Base-by-base conservation (phyloP, 2,329 filamentous ascomycete species). In the Emericellopsis atlantica region DNA sequence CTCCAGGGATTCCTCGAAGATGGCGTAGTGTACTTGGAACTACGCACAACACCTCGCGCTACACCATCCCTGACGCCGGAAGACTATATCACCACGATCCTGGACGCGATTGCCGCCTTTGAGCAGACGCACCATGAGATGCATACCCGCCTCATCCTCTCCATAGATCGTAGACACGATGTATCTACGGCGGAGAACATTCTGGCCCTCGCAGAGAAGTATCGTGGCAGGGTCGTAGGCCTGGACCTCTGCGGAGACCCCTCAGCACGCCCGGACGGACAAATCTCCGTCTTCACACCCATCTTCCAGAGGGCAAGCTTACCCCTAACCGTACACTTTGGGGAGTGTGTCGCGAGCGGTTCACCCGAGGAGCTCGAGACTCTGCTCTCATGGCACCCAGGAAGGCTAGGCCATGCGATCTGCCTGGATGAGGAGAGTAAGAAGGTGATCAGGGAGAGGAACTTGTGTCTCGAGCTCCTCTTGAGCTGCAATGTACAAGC, bases 171-270 rank as follows among this genome's bases (percentile, higher is more conserved):
- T 15, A 71, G 79, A 16, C 67, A 76, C 48, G 76, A 71, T 8
- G 49, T 65, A 8, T 53, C 60, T 1, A 74, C 82, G 46, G 84
- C 84, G 0, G 51, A 65, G n/a, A 66, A 79, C 44, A 73, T 80
- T 4, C 69, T 89, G 21, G 61, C 70, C 15, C 67, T 92, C 2
- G 83, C 82, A 1, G 56, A 72, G 37, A 61, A 64, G 43, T 74
- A 79, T 54, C 60, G 59, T 12, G 47, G 51, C 32, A 53, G 76
- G 15, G 73, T 90, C 5, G 80, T 90, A 1, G 85, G 79, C 12
- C 58, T 92, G 18, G 86, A 92, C 53, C 71, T 92, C 16, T 90
- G 84, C 57, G 86, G 86, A 15, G 78, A 93, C 52, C 85, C 84
- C 1, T 52, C 56, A 6, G 54, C 52, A 2, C 53, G 54, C 2